These are phyloP conservation scores for Chaetomium fimeti DNA, from an alignment of 495 filamentous ascomycete genomes.

Conservation along the genomic window DNA sequence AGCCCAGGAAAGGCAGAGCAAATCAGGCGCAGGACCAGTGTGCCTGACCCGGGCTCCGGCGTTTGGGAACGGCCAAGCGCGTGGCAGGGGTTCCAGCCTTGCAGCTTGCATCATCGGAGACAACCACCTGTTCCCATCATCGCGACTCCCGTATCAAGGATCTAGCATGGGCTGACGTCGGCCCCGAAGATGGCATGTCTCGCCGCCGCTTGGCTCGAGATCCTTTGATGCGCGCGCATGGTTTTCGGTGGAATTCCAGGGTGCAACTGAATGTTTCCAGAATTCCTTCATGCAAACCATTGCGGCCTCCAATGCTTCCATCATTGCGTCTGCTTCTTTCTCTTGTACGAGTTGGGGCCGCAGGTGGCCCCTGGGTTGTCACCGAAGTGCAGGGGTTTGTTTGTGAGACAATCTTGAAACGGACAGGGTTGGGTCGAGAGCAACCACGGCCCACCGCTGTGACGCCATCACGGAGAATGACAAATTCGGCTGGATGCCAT, in stretches of 20 bases:
- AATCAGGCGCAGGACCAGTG: neutral
- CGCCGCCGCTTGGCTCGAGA: neutral
- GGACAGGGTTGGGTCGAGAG: neutral
- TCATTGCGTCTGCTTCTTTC: neutral
- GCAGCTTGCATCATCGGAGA: slow-evolving; percentile 15
- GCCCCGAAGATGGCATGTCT: neutral
- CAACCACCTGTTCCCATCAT: neutral
- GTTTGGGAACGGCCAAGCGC: slow-evolving; percentile 7
- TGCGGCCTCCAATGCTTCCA: neutral
- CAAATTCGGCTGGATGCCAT: neutral
- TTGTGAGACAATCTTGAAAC: slow-evolving; percentile 16
- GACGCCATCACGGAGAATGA: slow-evolving; percentile 6
- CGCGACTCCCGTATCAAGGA: slow-evolving; percentile 2
- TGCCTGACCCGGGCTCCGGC: neutral
- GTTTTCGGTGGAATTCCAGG: neutral
- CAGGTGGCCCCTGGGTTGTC: neutral
- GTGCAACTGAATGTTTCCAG: no score
- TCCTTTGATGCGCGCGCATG: neutral
- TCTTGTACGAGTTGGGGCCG: neutral
- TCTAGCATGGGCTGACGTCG: neutral
- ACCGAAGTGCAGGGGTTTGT: no score
- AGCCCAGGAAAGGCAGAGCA: neutral
- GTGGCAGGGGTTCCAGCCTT: slow-evolving; percentile 2
- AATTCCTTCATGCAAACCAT: neutral
- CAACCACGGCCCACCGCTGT: neutral